Evolutionary conservation across 177 flowering plant species (phyloP).

Genomic region (Vitis hybrid): DNA sequence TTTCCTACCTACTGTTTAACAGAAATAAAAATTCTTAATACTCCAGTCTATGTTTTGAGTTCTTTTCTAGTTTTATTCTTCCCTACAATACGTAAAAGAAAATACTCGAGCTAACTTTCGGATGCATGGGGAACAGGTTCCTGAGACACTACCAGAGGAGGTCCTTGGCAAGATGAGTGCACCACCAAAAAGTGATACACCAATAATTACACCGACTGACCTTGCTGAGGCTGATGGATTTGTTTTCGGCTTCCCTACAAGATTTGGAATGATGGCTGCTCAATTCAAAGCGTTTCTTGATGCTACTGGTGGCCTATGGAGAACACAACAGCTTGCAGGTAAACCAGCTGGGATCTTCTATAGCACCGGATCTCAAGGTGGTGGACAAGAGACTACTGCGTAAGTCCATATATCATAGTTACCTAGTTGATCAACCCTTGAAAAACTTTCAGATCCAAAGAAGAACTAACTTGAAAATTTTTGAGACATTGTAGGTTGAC

Average conservation of each 20-base stretch:
- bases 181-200: slow-evolving; percentile 53
- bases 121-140: slow-evolving; percentile 38
- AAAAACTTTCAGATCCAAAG: not conserved
- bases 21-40: too few species aligned
- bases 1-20: too few species aligned
- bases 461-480: too few species aligned
- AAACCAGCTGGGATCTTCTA: slow-evolving; percentile 65
- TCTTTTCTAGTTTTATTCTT: too few species aligned
- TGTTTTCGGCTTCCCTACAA: slow-evolving; percentile 63
- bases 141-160: slow-evolving; percentile 52
- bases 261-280: slow-evolving; percentile 72
- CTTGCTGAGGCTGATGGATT: slow-evolving; percentile 65
- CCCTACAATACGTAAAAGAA: too few species aligned
- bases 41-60: too few species aligned
- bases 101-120: not conserved
- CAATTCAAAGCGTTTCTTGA: slow-evolving; percentile 69
- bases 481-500: slow-evolving; percentile 38
- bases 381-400: slow-evolving; percentile 72
- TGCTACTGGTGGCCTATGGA: slow-evolving; percentile 70
- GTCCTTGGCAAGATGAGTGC: slow-evolving; percentile 58
- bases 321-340: slow-evolving; percentile 56
- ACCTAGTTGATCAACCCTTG: too few species aligned
- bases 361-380: slow-evolving; percentile 71
- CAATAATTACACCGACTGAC: slow-evolving; percentile 42
- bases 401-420: slow-evolving; percentile 18